A percentile compares a stretch with the other conserved stretches of the same genome.
Conservation (phyloP, 1,284 basidiomycete genomes). For the Boletus sp. region DNA sequence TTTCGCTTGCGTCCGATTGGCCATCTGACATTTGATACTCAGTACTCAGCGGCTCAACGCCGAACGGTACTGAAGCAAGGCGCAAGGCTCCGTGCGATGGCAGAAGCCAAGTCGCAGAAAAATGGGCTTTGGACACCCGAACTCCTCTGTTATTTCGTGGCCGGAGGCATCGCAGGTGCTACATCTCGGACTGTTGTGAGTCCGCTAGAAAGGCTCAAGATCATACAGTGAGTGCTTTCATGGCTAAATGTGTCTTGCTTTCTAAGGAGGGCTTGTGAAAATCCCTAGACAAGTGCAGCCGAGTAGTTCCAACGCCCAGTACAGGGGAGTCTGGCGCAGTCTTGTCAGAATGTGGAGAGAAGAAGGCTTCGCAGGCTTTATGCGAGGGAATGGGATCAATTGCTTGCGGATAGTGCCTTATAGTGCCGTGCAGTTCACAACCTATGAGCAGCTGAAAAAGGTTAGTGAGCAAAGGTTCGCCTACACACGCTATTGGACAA, state of each 20-base stretch:
- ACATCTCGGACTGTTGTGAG: conserved; percentile 88
- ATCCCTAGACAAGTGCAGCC: conserved; percentile 73
- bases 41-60: conserved; percentile 3
- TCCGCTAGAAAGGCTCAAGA: conserved; percentile 89
- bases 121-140: conserved; percentile 32
- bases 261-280: conserved; percentile 7
- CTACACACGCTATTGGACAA: conserved; percentile 3
- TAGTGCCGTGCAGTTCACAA: conserved; percentile 82
- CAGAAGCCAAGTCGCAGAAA: conserved; percentile 23
- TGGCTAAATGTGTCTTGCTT: neutral
- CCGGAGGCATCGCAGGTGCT: conserved; percentile 79
- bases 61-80: conserved; percentile 8
- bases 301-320: conserved; percentile 56
- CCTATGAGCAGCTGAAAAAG: conserved; percentile 86
- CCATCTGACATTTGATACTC: neutral
- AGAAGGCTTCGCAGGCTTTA: conserved; percentile 88
- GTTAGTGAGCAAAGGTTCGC: conserved; percentile 34
- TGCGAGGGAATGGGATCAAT: conserved; percentile 92
- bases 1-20: neutral
- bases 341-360: conserved; percentile 87
- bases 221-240: conserved; percentile 74
- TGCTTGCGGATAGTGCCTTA: conserved; percentile 85
- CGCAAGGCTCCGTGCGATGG: conserved; percentile 17
- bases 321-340: conserved; percentile 80
- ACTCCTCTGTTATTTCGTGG: conserved; percentile 48